phyloP scores from a whole-genome alignment of 2,329 filamentous ascomycete species.

The Eutypella sp. region DNA sequence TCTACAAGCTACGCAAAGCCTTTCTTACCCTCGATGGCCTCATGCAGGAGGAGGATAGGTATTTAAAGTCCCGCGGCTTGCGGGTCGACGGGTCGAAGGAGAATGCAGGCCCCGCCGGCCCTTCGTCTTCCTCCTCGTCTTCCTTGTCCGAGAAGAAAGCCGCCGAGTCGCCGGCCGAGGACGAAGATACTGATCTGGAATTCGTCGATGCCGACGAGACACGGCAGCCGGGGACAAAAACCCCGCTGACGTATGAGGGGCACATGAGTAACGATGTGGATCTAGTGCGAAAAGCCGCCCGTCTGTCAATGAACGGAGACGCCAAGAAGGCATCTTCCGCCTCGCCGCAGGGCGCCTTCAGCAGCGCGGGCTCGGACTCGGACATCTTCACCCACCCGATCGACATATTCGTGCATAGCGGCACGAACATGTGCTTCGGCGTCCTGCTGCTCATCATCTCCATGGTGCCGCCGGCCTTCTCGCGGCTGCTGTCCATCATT shows the following conservation, averaged over 20 bases:
- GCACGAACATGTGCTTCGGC: slow-evolving; percentile 84
- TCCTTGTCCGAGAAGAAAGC: slow-evolving; percentile 15
- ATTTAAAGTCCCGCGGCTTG: slow-evolving; percentile 32
- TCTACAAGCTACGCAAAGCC: slow-evolving; percentile 88
- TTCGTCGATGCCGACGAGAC: slow-evolving; percentile 54
- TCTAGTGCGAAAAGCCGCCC: slow-evolving; percentile 18
- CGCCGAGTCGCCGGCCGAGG: slow-evolving; percentile 21
- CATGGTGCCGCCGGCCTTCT: slow-evolving; percentile 86
- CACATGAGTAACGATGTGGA: slow-evolving; percentile 32
- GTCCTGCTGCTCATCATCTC: slow-evolving; percentile 82
- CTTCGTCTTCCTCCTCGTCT: no score
- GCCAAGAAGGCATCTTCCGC: background rate
- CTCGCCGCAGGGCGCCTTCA: slow-evolving; percentile 3
- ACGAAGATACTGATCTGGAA: slow-evolving; percentile 38
- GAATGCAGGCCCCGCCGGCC: no score
- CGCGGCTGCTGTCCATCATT: slow-evolving; percentile 78
- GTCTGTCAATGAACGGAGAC: slow-evolving; percentile 17
- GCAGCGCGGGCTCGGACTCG: slow-evolving; percentile 51
- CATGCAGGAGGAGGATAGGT: slow-evolving; percentile 65
- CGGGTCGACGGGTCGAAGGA: slow-evolving; percentile 15
- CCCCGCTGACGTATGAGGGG: slow-evolving; percentile 42
- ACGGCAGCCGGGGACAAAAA: slow-evolving; percentile 37
- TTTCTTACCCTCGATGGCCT: slow-evolving; percentile 79
- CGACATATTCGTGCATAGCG: slow-evolving; percentile 85
- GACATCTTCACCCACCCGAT: slow-evolving; percentile 67